Evolutionary conservation across 106 monocot genomes (phyloP).

Genomic region (Dendrobium catenatum): DNA sequence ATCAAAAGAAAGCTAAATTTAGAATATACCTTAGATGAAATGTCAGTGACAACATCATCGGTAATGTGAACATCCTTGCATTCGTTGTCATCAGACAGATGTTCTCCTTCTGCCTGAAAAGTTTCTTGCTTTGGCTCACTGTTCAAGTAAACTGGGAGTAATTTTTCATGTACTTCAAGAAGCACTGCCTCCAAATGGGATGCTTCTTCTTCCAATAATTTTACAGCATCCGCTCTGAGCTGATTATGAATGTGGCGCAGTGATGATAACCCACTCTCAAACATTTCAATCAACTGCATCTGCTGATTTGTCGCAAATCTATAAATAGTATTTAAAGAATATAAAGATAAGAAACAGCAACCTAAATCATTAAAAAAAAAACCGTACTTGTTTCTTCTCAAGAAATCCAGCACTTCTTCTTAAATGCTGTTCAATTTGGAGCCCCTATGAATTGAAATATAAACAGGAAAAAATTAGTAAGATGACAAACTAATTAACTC

Average conservation of each 20-base stretch:
- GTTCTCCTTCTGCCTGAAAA: constrained; percentile 24
- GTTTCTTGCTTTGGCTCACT: constrained; percentile 16
- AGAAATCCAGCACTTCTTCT: constrained; percentile 48
- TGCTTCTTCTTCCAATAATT: constrained; percentile 63
- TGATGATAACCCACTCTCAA: constrained; percentile 36
- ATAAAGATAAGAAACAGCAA: background rate
- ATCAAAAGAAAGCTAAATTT: background rate
- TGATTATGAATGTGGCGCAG: constrained; percentile 45
- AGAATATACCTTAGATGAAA: constrained; percentile 33
- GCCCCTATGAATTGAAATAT: constrained; percentile 37
- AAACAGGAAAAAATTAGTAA: background rate
- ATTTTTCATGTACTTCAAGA: constrained; percentile 37
- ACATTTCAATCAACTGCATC: constrained; percentile 31
- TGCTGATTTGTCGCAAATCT: constrained; percentile 23
- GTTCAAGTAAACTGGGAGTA: constrained; percentile 29
- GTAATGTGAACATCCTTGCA: constrained; percentile 60
- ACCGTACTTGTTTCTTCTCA: constrained; percentile 66
- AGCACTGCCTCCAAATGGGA: constrained; percentile 27
- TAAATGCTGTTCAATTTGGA: constrained; percentile 86
- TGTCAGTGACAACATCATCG: constrained; percentile 22
- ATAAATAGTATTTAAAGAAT: constrained; percentile 12
- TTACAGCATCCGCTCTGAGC: constrained; percentile 46
- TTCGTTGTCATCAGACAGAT: constrained; percentile 25
- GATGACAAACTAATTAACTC: background rate
- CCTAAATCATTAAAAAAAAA: constrained; percentile 6